Conservation (phyloP, 495 filamentous ascomycete species). For the Talaromyces thailandensis region DNA sequence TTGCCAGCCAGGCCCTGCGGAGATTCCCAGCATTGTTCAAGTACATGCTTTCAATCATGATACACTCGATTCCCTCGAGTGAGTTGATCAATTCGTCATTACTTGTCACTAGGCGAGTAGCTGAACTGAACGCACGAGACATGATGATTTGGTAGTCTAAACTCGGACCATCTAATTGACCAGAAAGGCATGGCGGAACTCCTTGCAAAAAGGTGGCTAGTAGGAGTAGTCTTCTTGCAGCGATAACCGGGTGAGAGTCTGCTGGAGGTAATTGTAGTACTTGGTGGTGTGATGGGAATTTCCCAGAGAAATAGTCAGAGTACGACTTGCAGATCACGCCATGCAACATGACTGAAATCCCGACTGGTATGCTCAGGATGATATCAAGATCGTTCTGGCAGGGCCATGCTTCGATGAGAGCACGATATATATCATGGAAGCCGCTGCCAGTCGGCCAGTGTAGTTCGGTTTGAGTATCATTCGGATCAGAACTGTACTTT, state of each 20-base stretch:
- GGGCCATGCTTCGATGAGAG: constrained; percentile 30
- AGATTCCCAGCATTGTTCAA: constrained; percentile 35
- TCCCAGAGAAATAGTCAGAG: constrained; percentile 6
- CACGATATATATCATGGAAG: constrained; percentile 14
- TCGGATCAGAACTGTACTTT: neutral
- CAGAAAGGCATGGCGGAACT: constrained; percentile 14
- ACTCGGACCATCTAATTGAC: constrained; percentile 11
- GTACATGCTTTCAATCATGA: constrained; percentile 35
- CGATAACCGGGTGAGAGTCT: constrained; percentile 32
- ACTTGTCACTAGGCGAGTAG: neutral
- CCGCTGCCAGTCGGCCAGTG: constrained; percentile 5
- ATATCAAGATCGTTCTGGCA: constrained; percentile 22
- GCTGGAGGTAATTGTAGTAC: constrained; percentile 26
- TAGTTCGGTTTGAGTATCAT: neutral
- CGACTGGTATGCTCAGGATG: constrained; percentile 20
- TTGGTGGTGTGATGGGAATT: constrained; percentile 13
- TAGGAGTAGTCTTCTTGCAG: constrained; percentile 36
- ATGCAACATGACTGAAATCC: constrained; percentile 16
- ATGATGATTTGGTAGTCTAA: constrained; percentile 17
- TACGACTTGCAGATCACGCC: constrained; percentile 18
- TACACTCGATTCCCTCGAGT: constrained; percentile 36
- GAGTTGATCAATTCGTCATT: constrained; percentile 11
- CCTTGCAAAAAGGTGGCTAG: constrained; percentile 33
- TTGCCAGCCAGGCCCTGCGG: constrained; percentile 26
- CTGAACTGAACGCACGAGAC: constrained; percentile 7